Evolutionary conservation across 169 alveolate genomes (phyloP).

Genomic region (Miamiensis avidus): DNA sequence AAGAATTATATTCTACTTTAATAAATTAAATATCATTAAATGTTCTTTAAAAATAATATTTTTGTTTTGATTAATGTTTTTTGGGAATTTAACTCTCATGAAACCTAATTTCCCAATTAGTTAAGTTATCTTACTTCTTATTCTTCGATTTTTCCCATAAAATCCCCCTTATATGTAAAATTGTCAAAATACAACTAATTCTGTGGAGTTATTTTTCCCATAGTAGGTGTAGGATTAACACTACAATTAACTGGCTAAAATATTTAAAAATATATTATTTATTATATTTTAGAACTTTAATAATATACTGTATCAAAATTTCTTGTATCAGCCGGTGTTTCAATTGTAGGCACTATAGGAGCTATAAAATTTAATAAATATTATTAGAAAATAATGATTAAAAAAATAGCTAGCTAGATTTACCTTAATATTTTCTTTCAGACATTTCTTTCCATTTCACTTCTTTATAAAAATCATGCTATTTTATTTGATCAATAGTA

Average conservation of each 20-base stretch:
- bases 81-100: no score
- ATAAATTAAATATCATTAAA: no score
- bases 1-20: no score
- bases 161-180: background rate
- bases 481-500: background rate
- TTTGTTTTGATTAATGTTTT: no score
- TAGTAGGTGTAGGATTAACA: background rate
- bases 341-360: background rate
- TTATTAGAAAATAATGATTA: background rate
- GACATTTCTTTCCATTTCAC: constrained; percentile 11
- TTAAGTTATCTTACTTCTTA: no score
- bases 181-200: background rate
- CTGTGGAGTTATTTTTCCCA: background rate
- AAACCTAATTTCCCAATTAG: no score
- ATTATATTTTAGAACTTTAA: no score
- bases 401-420: background rate
- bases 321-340: background rate
- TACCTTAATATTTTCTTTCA: background rate
- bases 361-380: background rate
- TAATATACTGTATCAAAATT: background rate
- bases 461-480: constrained; percentile 2
- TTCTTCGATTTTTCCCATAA: no score
- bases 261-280: no score
- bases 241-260: background rate
- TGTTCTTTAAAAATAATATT: no score